Evolutionary conservation across 768 basidiomycete genomes (phyloP), one percentile per base, ranked within the genome.

Genomic region (Termitomyces sp.): DNA sequence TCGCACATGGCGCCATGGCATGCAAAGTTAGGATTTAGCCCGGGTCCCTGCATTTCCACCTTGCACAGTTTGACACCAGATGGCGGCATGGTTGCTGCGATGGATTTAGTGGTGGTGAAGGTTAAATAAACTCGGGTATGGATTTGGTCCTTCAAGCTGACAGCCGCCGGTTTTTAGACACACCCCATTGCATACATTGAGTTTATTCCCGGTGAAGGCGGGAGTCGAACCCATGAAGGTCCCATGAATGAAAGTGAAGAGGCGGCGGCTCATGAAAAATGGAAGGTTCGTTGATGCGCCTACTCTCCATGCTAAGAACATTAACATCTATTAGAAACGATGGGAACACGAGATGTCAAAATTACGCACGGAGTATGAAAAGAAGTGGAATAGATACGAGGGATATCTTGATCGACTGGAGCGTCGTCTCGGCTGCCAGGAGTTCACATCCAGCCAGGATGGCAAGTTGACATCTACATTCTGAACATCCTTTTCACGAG

Each of bases 1-100:
- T 86, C 92, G 1, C 87, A 89, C 57, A 75, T 95, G 50, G 89
- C 88, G 4, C 81, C 85, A 0, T 99, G 97, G 97, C 83, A 97
- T 64, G 76, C 85, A 1, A 91, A 87, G 60, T 79, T 99, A 6
- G 97, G 97, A 7, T 92, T 92, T 64, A 81, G 81, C 55, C 71
- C 63, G 22, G 71, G 73, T 4, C 86, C 85, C 1, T 89, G 80
- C 62, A 76, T 95, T 25, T 83, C 91, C 0, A 89, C 89, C 0
- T 71, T 98, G 58, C 79, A 85, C 54, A 91, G 88, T 63, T 69
- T 99, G 47, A 86, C 86, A 0, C 67, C 84, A 0, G 90, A 95
- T 62, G 97, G 97, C 0, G 97, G 96, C 0, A 59, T 76, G 7
- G 80, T 96, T 0, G 74, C 87, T 7, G 77, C 86, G 7, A 75